Evolutionary conservation across 2,329 filamentous ascomycete genomes (phyloP).

Genomic region (Diaporthe nobilis): DNA sequence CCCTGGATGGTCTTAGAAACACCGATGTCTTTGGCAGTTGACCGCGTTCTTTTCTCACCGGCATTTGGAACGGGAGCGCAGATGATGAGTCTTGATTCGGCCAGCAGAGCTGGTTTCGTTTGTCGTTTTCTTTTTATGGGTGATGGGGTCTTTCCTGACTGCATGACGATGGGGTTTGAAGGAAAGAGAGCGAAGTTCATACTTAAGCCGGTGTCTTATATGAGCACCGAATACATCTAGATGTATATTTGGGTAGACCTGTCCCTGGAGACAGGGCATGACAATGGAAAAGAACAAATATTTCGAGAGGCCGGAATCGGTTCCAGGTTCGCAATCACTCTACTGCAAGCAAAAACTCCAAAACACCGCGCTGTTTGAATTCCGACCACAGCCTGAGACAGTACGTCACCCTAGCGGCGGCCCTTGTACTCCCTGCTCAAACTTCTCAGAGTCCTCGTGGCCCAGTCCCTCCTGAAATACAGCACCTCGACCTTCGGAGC

Average conservation of each 20-base stretch:
- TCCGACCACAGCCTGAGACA: neutral
- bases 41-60: neutral
- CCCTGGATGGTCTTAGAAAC: neutral
- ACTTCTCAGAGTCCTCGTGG: neutral
- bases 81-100: neutral
- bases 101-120: slow-evolving; percentile 32
- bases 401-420: neutral
- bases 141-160: slow-evolving; percentile 1
- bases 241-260: slow-evolving; percentile 18
- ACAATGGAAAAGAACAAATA: slow-evolving; percentile 14
- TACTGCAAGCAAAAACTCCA: neutral
- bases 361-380: neutral
- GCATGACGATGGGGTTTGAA: slow-evolving; percentile 12
- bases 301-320: neutral
- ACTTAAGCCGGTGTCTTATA: neutral
- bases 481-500: neutral
- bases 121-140: slow-evolving; percentile 2
- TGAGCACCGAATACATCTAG: slow-evolving; percentile 24
- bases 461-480: slow-evolving; percentile 16
- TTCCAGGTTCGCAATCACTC: neutral
- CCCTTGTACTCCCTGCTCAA: neutral
- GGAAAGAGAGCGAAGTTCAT: slow-evolving; percentile 20
- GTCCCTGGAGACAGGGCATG: neutral
- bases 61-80: neutral
- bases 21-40: neutral